phyloP scores from a whole-genome alignment of 768 basidiomycete species.

The Chlorophyllum brunneum region DNA sequence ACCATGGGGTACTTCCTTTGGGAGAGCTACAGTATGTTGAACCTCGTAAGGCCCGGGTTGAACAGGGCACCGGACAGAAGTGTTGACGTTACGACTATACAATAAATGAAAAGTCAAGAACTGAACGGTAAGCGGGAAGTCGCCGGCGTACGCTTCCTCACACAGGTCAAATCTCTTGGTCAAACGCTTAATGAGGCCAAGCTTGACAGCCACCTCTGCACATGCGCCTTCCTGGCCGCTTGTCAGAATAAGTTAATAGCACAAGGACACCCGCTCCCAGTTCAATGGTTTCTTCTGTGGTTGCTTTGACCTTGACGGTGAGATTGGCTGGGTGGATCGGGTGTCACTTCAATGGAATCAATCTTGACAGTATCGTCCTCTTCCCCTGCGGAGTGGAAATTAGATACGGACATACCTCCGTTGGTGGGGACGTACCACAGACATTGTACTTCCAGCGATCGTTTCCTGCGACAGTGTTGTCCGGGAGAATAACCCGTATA shows the following conservation, averaged over 20 bases:
- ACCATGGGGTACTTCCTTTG: constrained; percentile 89
- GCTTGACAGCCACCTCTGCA: constrained; percentile 86
- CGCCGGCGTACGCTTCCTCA: constrained; percentile 79
- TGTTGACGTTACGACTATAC: constrained; percentile 67
- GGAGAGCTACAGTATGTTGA: constrained; percentile 78
- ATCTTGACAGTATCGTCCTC: constrained; percentile 51
- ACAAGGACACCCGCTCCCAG: constrained; percentile 37
- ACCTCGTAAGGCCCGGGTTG: constrained; percentile 67
- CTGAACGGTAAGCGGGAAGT: neutral
- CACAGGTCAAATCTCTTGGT: constrained; percentile 84
- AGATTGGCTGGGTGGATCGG: constrained; percentile 88
- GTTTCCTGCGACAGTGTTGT: constrained; percentile 17
- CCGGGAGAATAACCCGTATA: constrained; percentile 14
- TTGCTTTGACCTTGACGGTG: constrained; percentile 77
- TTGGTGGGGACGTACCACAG: constrained; percentile 65
- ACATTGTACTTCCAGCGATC: constrained; percentile 57
- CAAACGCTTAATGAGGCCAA: constrained; percentile 91
- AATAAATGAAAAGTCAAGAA: constrained; percentile 3
- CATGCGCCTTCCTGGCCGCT: constrained; percentile 77
- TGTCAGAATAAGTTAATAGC: constrained; percentile 7
- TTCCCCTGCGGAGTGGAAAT: constrained; percentile 34
- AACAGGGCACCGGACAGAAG: constrained; percentile 82
- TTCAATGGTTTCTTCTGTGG: constrained; percentile 55
- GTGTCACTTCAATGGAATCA: constrained; percentile 66
- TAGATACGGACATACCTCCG: neutral